Evolutionary conservation across 768 basidiomycete genomes (phyloP).

Genomic region (Strobilomyces echinocephalus): DNA sequence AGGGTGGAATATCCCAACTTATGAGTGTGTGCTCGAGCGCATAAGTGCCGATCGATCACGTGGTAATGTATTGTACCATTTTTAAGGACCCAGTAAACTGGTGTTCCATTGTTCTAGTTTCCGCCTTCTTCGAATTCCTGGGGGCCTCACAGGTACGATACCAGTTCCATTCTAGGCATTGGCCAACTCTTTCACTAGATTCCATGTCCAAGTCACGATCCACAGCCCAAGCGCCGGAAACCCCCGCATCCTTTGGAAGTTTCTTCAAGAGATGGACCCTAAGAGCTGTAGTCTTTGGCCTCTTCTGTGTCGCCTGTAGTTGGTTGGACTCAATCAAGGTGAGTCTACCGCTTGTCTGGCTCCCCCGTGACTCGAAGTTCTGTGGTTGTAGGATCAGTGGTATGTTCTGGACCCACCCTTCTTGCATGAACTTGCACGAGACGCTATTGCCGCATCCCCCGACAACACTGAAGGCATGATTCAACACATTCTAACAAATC

Average conservation of each 20-base stretch:
- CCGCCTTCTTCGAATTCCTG: neutral
- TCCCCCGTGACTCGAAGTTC: neutral
- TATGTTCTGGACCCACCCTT: conserved; percentile 76
- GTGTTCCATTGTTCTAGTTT: neutral
- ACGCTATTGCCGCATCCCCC: conserved; percentile 63
- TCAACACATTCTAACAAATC: conserved; percentile 73
- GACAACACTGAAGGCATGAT: conserved; percentile 72
- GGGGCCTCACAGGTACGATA: neutral
- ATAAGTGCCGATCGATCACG: neutral
- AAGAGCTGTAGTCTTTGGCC: conserved; percentile 23
- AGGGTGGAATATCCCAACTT: too few species aligned
- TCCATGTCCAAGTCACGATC: conserved; percentile 18
- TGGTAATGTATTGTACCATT: neutral
- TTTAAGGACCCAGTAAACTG: neutral
- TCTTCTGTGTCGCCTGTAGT: conserved; percentile 35
- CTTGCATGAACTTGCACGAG: conserved; percentile 69
- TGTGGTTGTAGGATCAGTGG: conserved; percentile 60
- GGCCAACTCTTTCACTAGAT: neutral
- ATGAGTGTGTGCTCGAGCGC: neutral
- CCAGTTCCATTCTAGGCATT: neutral
- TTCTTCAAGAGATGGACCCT: conserved; percentile 32
- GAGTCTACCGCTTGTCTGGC: conserved; percentile 3
- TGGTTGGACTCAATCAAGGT: conserved; percentile 67
- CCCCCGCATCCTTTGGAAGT: neutral
- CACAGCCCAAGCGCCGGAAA: neutral